These are phyloP conservation scores for Cryomyces minteri DNA, from an alignment of 495 filamentous ascomycete genomes.

Conservation along the genomic window DNA sequence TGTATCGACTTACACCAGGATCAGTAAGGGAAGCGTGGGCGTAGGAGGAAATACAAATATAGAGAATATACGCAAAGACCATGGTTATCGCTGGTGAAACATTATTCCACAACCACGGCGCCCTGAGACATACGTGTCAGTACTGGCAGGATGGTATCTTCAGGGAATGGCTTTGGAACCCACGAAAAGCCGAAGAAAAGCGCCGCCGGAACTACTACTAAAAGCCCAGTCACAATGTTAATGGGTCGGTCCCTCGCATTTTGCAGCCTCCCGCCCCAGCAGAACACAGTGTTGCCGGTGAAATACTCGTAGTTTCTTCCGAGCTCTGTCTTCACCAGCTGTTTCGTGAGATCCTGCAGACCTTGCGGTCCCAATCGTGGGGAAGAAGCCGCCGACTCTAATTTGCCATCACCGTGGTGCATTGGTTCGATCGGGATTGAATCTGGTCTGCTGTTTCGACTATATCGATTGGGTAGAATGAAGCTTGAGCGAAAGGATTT, in stretches of 20 bases:
- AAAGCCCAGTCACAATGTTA: constrained; percentile 68
- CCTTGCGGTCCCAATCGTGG: constrained; percentile 29
- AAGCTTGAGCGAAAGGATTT: constrained; percentile 55
- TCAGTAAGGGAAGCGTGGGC: constrained; percentile 80
- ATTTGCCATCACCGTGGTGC: constrained; percentile 47
- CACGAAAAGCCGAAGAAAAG: constrained; percentile 78
- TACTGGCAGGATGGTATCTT: neutral
- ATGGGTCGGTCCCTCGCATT: constrained; percentile 83
- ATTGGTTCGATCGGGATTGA: constrained; percentile 22
- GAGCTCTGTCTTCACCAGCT: constrained; percentile 23
- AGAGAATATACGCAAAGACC: constrained; percentile 76
- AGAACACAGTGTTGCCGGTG: constrained; percentile 79
- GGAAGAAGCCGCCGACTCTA: constrained; percentile 59
- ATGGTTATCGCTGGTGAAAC: constrained; percentile 86
- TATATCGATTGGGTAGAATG: constrained; percentile 34
- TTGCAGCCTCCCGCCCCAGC: constrained; percentile 63
- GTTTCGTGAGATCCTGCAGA: constrained; percentile 13
- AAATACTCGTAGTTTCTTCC: constrained; percentile 84
- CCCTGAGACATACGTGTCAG: constrained; percentile 24
- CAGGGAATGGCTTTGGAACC: constrained; percentile 13
- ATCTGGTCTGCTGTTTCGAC: constrained; percentile 1
- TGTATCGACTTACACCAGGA: constrained; percentile 53
- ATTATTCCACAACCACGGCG: constrained; percentile 77
- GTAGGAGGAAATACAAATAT: constrained; percentile 81
- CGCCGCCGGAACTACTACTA: constrained; percentile 55